Base-by-base conservation (phyloP, 2,329 filamentous ascomycete genomes). In the Talaromyces sp. region DNA sequence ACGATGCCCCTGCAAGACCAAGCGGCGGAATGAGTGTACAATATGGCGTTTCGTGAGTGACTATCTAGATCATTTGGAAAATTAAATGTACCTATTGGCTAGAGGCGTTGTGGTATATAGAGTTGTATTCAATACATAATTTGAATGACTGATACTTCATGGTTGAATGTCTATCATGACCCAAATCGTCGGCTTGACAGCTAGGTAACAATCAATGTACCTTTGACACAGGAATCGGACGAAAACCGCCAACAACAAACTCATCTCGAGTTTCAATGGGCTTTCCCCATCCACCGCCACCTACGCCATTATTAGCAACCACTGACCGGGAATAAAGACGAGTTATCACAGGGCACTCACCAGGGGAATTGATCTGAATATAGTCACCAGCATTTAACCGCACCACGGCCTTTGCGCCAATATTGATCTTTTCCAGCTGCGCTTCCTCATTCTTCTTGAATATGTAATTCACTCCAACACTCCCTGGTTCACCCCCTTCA, bases 401-500 rank as follows among this genome's bases (percentile, higher is more conserved):
- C 24, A 64, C 49, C 16, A 66, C 65, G 16, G 65, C 65, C 39
- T 66, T 64, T 2, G 62, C 61, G 13, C 65, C 62, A 16, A 66
- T 66, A 52, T 64, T 66, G 49, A 64, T 66, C 47, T 64, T 66
- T 39, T 66, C 62, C 14, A 66, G 8, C 24, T 57, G 35, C 22
- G 56, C 61, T 16, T 64, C 35, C 14, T 16, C 31, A 50, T 64
- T 66, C 57, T 64, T 64, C 43, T 66, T 64, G 49, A 64, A 66
- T 14, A 66, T 61, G 43, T 49, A 66, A 37, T 66, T 66, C 8
- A 54, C 64, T n/a, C 65, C 65, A 2, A 66, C 65, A 52, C 65
- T 66, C 1, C 65, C 65, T 19, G 65, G 65, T 19, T 87, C 88
- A 3, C 92, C 92, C 0, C 92, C 92, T n/a, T 86, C 87, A 66